Conservation (phyloP, 2,329 filamentous ascomycete genomes). For the Hymenoscyphus repandus region DNA sequence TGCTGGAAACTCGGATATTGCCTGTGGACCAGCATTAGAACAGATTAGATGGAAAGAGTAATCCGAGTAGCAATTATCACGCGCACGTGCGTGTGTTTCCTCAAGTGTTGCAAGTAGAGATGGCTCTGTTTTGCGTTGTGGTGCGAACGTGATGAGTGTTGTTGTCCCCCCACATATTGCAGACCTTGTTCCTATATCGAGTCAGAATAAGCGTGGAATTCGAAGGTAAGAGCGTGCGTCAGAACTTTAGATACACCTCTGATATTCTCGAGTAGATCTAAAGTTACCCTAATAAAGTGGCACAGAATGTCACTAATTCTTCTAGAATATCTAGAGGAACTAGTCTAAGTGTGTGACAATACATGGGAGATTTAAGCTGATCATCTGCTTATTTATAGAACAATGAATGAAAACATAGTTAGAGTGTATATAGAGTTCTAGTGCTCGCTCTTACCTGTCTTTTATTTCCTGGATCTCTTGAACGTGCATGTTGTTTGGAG, state of each 20-base stretch:
- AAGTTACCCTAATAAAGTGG: not conserved
- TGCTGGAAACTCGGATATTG: slow-evolving; percentile 30
- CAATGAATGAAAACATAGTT: no score
- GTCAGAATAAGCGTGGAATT: slow-evolving; percentile 10
- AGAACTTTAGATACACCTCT: no score
- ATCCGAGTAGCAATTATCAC: slow-evolving; percentile 41
- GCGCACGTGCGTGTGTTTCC: slow-evolving; percentile 38
- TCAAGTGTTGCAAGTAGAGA: slow-evolving; percentile 39
- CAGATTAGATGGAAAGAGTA: slow-evolving; percentile 45
- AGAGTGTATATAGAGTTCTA: no score
- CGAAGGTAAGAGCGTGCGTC: not conserved
- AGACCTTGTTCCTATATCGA: slow-evolving; percentile 35
- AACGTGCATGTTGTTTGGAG: no score
- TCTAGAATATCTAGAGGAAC: no score
- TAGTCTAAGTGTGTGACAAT: no score
- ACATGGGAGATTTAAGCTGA: no score
- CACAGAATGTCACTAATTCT: no score
- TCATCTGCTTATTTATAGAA: no score
- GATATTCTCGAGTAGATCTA: not conserved
- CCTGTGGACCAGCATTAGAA: slow-evolving; percentile 34
- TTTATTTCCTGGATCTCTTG: no score
- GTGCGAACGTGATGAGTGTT: slow-evolving; percentile 43
- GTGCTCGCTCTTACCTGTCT: no score
- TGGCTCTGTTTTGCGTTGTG: slow-evolving; percentile 39
- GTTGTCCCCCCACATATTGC: slow-evolving; percentile 45